Conservation (phyloP, 164 flowering plant genomes). For the Pachysandra terminalis region DNA sequence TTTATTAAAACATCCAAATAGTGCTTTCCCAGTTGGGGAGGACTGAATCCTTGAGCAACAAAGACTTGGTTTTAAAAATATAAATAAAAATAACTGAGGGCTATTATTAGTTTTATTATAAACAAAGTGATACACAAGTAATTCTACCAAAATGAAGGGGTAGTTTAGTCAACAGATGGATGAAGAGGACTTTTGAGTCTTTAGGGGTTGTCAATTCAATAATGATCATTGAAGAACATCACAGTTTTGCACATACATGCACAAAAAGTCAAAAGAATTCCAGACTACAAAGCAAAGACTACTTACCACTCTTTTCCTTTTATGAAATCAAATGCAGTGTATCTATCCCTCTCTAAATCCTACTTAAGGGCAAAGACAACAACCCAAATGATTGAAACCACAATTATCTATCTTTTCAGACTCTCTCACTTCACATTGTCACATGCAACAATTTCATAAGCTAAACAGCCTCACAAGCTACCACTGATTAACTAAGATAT, state of each 20-base stretch:
- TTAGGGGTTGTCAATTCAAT: too few species aligned
- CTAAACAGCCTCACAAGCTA: conserved; percentile 2
- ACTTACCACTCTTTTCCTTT: neutral
- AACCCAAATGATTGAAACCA: neutral
- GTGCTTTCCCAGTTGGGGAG: too few species aligned
- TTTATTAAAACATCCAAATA: too few species aligned
- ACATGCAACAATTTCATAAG: conserved; percentile 22
- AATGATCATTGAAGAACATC: conserved; percentile 1
- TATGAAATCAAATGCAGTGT: conserved; percentile 20
- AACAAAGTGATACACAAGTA: too few species aligned
- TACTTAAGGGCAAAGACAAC: neutral
- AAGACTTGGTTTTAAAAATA: too few species aligned
- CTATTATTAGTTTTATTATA: too few species aligned
- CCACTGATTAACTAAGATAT: conserved; percentile 16
- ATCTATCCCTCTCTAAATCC: conserved; percentile 1
- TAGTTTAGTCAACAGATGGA: neutral
- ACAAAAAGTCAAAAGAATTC: neutral
- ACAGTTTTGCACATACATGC: conserved; percentile 18
- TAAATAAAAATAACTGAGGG: too few species aligned
- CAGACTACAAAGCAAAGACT: neutral
- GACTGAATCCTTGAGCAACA: too few species aligned
- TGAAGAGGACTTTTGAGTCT: too few species aligned
- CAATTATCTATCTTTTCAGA: neutral
- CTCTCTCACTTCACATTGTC: conserved; percentile 12
- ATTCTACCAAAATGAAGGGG: neutral